These are phyloP conservation scores for Suillus placidus DNA, from an alignment of 768 basidiomycete species.

Conservation along the genomic window DNA sequence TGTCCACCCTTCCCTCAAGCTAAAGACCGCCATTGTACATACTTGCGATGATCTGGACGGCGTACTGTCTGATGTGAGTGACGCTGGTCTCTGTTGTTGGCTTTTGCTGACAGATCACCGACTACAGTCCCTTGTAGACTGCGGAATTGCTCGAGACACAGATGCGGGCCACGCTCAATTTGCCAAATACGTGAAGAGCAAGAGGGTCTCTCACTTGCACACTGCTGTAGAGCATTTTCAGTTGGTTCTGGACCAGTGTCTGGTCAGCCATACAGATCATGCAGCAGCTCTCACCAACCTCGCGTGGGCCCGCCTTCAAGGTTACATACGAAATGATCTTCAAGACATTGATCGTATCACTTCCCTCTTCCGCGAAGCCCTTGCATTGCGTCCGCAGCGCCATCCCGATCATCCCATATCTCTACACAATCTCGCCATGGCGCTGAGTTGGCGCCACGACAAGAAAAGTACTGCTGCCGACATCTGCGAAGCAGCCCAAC, in stretches of 20 bases:
- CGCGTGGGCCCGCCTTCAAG: neutral
- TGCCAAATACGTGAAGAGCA: accelerated
- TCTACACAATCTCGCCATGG: neutral
- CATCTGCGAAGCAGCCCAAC: neutral
- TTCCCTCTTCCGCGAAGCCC: neutral
- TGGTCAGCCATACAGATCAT: neutral
- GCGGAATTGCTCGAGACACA: neutral
- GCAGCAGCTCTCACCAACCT: neutral
- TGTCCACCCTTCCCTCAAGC: neutral
- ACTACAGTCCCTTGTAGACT: neutral
- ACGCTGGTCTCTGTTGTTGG: neutral
- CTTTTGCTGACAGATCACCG: neutral
- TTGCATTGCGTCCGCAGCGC: neutral
- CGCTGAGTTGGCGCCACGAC: neutral
- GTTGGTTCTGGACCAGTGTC: neutral
- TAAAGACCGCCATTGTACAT: neutral
- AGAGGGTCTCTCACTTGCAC: neutral
- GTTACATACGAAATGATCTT: neutral
- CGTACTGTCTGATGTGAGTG: neutral
- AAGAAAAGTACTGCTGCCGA: neutral
- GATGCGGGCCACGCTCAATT: neutral
- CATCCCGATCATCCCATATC: neutral
- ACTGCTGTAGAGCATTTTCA: neutral
- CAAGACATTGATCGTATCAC: neutral
- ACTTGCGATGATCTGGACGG: neutral